Conservation (phyloP, 2,329 filamentous ascomycete species). For the Claviceps sp. region DNA sequence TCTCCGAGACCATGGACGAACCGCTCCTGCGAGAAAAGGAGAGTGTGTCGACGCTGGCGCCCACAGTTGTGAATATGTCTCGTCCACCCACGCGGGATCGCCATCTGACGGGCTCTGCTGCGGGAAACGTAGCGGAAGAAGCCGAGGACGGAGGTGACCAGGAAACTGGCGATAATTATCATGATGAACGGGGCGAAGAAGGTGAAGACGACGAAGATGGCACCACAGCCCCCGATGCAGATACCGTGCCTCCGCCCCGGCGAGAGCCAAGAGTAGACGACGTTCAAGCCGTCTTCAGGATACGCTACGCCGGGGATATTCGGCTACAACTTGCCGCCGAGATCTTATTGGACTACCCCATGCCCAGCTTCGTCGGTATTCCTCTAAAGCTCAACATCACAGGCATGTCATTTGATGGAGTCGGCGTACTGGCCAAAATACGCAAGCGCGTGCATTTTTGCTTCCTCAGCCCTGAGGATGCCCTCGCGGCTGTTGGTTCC, state of each 20-base stretch:
- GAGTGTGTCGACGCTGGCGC: conserved; percentile 48
- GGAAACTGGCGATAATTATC: background rate
- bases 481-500: conserved; percentile 53
- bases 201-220: conserved; percentile 23
- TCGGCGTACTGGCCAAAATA: conserved; percentile 85
- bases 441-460: conserved; percentile 83
- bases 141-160: conserved; percentile 7
- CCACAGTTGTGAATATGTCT: conserved; percentile 39
- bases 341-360: conserved; percentile 92
- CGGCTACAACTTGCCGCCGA: conserved; percentile 83
- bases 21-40: conserved; percentile 40
- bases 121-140: conserved; percentile 25
- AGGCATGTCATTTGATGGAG: conserved; percentile 85
- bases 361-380: conserved; percentile 95
- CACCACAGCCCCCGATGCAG: conserved; percentile 17
- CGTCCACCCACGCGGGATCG: conserved; percentile 45
- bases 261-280: conserved; percentile 72
- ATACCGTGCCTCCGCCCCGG: conserved; percentile 20
- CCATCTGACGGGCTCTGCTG: conserved; percentile 22
- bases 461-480: conserved; percentile 87
- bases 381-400: conserved; percentile 92
- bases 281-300: conserved; percentile 82
- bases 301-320: conserved; percentile 79
- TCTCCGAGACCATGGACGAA: conserved; percentile 16
- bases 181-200: conserved; percentile 2